Conservation (phyloP, 108 stramenopile genomes). For the Pseudonitzschia delicatissima region DNA sequence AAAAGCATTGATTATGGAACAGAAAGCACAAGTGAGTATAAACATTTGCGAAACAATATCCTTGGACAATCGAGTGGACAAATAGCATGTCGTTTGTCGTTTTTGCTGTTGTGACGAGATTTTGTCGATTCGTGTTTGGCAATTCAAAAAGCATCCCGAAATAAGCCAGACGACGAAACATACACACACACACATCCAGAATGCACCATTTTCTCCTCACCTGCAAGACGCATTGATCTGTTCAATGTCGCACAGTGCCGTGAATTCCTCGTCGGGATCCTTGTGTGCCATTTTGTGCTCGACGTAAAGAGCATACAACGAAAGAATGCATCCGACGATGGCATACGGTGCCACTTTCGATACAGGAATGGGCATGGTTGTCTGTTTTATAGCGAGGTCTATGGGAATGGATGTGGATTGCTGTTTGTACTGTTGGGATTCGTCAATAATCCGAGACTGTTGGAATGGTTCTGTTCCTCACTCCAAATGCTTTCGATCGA, state of each 20-base stretch:
- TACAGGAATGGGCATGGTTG: constrained; percentile 4
- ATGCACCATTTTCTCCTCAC: constrained; percentile 34
- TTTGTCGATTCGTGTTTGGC: too few species aligned
- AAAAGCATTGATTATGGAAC: background rate
- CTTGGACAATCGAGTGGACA: too few species aligned
- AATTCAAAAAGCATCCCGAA: too few species aligned
- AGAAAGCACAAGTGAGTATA: too few species aligned
- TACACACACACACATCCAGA: background rate
- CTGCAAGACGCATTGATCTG: constrained; percentile 76
- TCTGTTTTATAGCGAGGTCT: background rate
- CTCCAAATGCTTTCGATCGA: too few species aligned
- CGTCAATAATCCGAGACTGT: too few species aligned
- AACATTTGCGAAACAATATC: too few species aligned
- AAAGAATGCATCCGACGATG: constrained; percentile 54
- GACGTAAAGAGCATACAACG: constrained; percentile 73
- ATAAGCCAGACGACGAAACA: background rate
- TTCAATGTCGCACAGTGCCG: constrained; percentile 81
- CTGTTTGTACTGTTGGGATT: too few species aligned
- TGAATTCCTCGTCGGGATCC: constrained; percentile 55
- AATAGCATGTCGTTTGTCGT: too few species aligned
- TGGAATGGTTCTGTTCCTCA: too few species aligned
- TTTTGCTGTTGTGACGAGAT: too few species aligned
- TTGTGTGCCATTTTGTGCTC: constrained; percentile 59
- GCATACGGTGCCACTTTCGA: constrained; percentile 22
- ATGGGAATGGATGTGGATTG: too few species aligned